Evolutionary conservation across 768 basidiomycete species (phyloP).

Genomic region (Rubroboletus pulcherrimus): DNA sequence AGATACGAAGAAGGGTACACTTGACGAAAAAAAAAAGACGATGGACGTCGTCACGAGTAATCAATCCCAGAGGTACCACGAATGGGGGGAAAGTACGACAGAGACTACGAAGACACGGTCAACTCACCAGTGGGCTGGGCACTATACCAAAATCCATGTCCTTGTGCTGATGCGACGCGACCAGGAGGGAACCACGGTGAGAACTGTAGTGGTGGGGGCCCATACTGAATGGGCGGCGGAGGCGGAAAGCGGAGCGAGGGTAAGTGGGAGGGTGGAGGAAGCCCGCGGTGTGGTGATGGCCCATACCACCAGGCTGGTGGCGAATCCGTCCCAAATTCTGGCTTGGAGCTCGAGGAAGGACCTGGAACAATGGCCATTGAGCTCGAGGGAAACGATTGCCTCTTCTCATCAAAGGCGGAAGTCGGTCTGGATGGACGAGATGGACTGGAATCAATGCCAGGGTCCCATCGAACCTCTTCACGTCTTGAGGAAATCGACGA

Average conservation of each 20-base stretch:
- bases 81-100: background rate
- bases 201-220: conserved; percentile 11
- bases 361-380: background rate
- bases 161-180: conserved; percentile 8
- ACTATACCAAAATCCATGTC: conserved; percentile 23
- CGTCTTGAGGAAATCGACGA: background rate
- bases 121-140: conserved; percentile 20
- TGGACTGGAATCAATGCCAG: background rate
- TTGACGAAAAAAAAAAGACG: background rate
- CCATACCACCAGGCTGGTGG: conserved; percentile 8
- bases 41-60: conserved; percentile 1
- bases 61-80: background rate
- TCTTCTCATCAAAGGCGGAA: background rate
- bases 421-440: background rate
- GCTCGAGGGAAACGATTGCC: background rate
- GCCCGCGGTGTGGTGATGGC: conserved; percentile 6
- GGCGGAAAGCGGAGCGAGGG: conserved; percentile 13
- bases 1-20: background rate
- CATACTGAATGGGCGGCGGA: conserved; percentile 11
- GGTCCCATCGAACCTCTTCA: conserved; percentile 15
- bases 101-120: background rate
- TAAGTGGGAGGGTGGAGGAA: background rate
- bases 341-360: conserved; percentile 1
- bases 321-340: conserved; percentile 10
- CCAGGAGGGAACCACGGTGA: conserved; percentile 15